These are phyloP conservation scores for Kuraishia cidri DNA, from an alignment of 805 yeast species.

Conservation along the genomic window DNA sequence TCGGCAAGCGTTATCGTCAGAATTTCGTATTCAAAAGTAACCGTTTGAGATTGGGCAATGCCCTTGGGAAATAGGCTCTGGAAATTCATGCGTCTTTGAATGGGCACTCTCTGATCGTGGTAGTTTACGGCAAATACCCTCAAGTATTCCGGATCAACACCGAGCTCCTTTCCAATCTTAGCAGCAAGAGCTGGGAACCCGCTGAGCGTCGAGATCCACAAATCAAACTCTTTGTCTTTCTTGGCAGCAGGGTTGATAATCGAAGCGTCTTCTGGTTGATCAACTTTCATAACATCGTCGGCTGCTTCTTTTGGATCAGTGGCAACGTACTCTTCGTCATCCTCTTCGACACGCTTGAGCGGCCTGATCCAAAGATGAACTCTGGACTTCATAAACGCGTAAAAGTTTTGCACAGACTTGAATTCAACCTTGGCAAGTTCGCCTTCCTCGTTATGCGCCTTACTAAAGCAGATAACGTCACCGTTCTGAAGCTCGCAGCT, in stretches of 20 bases:
- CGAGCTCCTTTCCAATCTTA: slow-evolving; percentile 46
- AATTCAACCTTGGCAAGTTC: slow-evolving; percentile 9
- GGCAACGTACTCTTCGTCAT: slow-evolving; percentile 40
- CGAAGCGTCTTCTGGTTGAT: slow-evolving; percentile 7
- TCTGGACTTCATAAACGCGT: slow-evolving; percentile 48
- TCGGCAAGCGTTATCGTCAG: slow-evolving; percentile 68
- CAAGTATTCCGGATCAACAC: slow-evolving; percentile 49
- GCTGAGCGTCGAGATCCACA: slow-evolving; percentile 64
- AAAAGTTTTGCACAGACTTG: slow-evolving; percentile 34
- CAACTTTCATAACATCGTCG: slow-evolving; percentile 2
- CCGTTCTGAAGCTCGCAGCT: slow-evolving; percentile 57
- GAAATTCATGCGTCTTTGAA: slow-evolving; percentile 24
- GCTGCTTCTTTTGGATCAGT: slow-evolving; percentile 19
- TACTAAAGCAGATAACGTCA: slow-evolving; percentile 43
- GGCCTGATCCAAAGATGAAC: slow-evolving; percentile 48
- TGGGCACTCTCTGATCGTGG: slow-evolving; percentile 48
- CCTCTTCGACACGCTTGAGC: slow-evolving; percentile 26
- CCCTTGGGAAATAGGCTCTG: slow-evolving; percentile 25
- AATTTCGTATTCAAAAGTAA: slow-evolving; percentile 61
- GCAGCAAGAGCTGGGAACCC: slow-evolving; percentile 50
- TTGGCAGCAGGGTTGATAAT: slow-evolving; percentile 7
- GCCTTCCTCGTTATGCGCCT: slow-evolving; percentile 8
- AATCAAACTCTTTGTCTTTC: slow-evolving; percentile 26
- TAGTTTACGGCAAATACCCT: slow-evolving; percentile 56
- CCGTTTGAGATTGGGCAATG: slow-evolving; percentile 32